Conservation (phyloP, 345 rosid species). For the Barbarea vulgaris region DNA sequence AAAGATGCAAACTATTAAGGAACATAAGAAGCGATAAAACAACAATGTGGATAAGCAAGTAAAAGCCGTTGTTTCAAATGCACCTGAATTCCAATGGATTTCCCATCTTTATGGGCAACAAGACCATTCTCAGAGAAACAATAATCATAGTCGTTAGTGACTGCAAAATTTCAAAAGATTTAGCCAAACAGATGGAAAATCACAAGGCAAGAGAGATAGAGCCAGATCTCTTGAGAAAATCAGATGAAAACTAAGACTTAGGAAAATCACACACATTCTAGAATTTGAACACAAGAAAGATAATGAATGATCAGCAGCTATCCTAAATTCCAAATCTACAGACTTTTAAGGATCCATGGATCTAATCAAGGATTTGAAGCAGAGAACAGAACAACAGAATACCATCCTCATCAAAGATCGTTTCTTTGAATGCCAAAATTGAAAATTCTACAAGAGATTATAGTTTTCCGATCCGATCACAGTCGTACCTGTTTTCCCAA, state of each 20-base stretch:
- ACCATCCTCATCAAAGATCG: not conserved
- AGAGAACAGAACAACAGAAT: not conserved
- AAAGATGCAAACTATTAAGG: slow-evolving; percentile 34
- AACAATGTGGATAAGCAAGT: not conserved
- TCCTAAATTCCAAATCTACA: slow-evolving; percentile 10
- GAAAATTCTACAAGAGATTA: not conserved
- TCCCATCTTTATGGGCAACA: slow-evolving; percentile 90
- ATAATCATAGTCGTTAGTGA: slow-evolving; percentile 77
- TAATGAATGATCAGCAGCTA: slow-evolving; percentile 11
- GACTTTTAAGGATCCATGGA: not conserved
- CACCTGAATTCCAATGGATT: slow-evolving; percentile 86
- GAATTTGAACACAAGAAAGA: not conserved
- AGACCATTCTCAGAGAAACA: slow-evolving; percentile 98
- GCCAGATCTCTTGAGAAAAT: not conserved
- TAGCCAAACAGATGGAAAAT: not conserved
- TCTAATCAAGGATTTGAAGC: not conserved
- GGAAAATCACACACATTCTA: slow-evolving; percentile 2
- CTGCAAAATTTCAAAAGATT: slow-evolving; percentile 49
- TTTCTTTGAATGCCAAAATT: not conserved
- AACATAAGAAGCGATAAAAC: slow-evolving; percentile 5
- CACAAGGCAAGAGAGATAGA: slow-evolving; percentile 15
- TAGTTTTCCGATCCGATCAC: slow-evolving; percentile 9
- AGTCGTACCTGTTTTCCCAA: slow-evolving; percentile 72
- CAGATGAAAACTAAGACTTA: slow-evolving; percentile 12
- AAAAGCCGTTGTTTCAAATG: not conserved